Base-by-base conservation (phyloP, 768 basidiomycete genomes). In the Tricholoma bakamatsutake region DNA sequence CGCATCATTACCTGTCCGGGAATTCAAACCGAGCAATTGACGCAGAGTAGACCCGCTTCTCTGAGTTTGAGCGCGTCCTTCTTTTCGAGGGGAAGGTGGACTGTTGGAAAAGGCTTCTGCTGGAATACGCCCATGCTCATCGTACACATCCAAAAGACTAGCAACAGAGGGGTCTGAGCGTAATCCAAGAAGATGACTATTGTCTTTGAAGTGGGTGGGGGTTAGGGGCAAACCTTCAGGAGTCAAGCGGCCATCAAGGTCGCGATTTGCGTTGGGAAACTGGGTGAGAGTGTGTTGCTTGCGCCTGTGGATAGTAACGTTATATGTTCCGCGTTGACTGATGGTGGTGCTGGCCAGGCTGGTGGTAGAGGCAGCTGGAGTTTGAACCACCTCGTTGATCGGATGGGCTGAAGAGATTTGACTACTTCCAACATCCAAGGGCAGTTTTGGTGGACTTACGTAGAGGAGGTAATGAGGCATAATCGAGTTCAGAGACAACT, bases 111-210 rank as follows among this genome's bases (percentile, higher is more conserved):
- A 92, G 7, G 80, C 80, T 35, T 78, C 67, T 4, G 76, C 73
- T 13, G 82, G 75, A 27, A 91, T 73, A 51, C 79, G 77, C 15
- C 89, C 89, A 53, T 87, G 73, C 4, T 87, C 82, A 61, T 90
- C 88, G 61, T 90, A 92, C 59, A 89, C 72, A 54, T 82, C 77
- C 34, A 91, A 70, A 21, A 92, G 71, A 61, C 85, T 90, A 12
- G 78, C 85, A 28, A 92, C 87, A 18, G 90, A 91, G 3, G 89
- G 88, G 58, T 92, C 88, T 27, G 84, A 82, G 43, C 84, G 84
- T 46, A 92, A 76, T 18, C 79, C 71, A 11, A 80, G 68, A 9
- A 87, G 71, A 28, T 86, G 80, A 57, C 72, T 77, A 58, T 73
- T 69, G 55, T 81, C 72, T 67, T 72, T 55, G 66, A 77, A 33